phyloP scores from a whole-genome alignment of 2,329 filamentous ascomycete species.

The Monosporascus sp. region DNA sequence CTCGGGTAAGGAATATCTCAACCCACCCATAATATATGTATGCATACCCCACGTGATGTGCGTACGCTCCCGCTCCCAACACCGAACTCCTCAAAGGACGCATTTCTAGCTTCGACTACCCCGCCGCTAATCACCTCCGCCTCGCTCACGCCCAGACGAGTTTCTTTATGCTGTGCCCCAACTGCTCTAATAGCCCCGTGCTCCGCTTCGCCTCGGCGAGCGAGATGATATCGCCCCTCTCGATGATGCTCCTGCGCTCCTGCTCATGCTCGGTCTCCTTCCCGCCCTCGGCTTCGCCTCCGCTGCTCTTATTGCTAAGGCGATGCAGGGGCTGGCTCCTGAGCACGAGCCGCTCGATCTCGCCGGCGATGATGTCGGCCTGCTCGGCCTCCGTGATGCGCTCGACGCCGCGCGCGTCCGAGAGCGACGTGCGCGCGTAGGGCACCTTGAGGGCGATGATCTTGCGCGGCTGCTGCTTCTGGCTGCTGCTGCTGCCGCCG shows the following conservation, averaged over 20 bases:
- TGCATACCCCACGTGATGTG: background rate
- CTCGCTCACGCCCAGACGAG: conserved; percentile 67
- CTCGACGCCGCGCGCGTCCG: conserved; percentile 43
- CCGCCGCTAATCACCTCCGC: background rate
- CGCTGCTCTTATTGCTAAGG: too few relatives aligned
- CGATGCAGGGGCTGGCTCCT: conserved; percentile 33
- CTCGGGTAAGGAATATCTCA: background rate
- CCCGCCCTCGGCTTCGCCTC: conserved; percentile 13
- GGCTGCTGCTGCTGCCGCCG: conserved; percentile 15
- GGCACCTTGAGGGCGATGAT: conserved; percentile 50
- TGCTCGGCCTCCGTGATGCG: conserved; percentile 49
- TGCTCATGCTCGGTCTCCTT: conserved; percentile 3
- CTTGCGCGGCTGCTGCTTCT: conserved; percentile 30
- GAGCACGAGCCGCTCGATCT: conserved; percentile 66
- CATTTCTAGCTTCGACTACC: too few relatives aligned
- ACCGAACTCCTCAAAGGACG: background rate
- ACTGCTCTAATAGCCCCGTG: conserved; percentile 78
- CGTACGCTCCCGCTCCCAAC: background rate
- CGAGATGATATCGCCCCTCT: conserved; percentile 69
- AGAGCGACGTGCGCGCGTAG: conserved; percentile 47
- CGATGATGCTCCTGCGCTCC: conserved; percentile 39
- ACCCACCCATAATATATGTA: background rate
- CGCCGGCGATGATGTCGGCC: conserved; percentile 62
- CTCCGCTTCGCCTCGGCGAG: conserved; percentile 79
- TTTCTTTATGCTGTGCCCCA: conserved; percentile 89